phyloP scores from a whole-genome alignment of 192 early-diverging fungal species.

The Backusella tarrabulga region DNA sequence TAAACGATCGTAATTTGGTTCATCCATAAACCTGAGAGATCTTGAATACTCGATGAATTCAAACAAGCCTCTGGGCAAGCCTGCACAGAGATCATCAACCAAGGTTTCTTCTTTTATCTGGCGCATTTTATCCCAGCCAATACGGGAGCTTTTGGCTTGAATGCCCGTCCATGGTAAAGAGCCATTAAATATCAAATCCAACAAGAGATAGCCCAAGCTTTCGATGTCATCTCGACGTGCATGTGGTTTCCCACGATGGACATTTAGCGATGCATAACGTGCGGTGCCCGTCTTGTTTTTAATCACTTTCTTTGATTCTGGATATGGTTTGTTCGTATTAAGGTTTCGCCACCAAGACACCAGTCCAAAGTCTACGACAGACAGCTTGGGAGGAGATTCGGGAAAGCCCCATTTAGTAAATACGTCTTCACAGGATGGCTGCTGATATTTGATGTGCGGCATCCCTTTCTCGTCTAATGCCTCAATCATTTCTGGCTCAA shows the following conservation, averaged over 20 bases:
- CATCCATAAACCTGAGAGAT: slow-evolving; percentile 71
- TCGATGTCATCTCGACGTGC: slow-evolving; percentile 87
- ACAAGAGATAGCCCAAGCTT: slow-evolving; percentile 78
- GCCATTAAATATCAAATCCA: slow-evolving; percentile 71
- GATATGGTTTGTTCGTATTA: slow-evolving; percentile 41
- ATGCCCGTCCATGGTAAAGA: slow-evolving; percentile 87
- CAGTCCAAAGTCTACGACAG: slow-evolving; percentile 55
- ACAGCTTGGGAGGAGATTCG: slow-evolving; percentile 37
- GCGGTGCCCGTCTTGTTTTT: slow-evolving; percentile 73
- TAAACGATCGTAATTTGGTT: slow-evolving; percentile 79
- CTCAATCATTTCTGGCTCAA: slow-evolving; percentile 25
- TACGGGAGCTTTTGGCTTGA: slow-evolving; percentile 73
- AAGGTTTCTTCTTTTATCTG: slow-evolving; percentile 72
- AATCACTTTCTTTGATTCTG: slow-evolving; percentile 34
- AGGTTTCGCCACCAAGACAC: slow-evolving; percentile 45
- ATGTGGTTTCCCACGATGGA: slow-evolving; percentile 80
- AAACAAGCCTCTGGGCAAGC: slow-evolving; percentile 70
- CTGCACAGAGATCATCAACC: slow-evolving; percentile 71
- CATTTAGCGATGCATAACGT: slow-evolving; percentile 80
- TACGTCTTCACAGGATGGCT: slow-evolving; percentile 20
- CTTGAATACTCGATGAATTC: slow-evolving; percentile 72
- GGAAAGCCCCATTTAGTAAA: slow-evolving; percentile 20
- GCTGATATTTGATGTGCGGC: not conserved
- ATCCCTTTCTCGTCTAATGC: not conserved
- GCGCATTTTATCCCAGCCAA: slow-evolving; percentile 88